Conservation (phyloP, 306 rosid genomes). For the Gastrolobium villosum region DNA sequence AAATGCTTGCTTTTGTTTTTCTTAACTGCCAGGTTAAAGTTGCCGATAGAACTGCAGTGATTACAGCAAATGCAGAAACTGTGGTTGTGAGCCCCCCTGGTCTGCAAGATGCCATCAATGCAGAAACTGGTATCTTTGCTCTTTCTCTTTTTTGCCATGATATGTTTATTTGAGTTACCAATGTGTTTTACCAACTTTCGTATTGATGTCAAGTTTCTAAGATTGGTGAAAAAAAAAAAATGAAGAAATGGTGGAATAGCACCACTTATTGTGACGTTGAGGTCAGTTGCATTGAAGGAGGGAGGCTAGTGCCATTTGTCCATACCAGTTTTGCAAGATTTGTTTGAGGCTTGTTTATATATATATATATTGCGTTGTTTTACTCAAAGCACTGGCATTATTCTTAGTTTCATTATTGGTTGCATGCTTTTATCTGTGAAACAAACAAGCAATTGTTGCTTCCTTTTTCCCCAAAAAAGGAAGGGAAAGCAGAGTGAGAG, state of each 20-base stretch:
- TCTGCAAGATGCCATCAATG: conserved; percentile 80
- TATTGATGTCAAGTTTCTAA: neutral
- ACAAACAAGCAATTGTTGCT: neutral
- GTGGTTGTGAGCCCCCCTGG: conserved; percentile 79
- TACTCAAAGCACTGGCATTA: neutral
- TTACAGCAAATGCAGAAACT: conserved; percentile 91
- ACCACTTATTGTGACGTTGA: neutral
- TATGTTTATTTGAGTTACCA: conserved; percentile 15
- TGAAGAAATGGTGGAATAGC: neutral
- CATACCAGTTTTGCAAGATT: conserved; percentile 21
- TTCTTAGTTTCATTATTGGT: neutral
- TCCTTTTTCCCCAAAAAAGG: neutral
- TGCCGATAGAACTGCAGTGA: conserved; percentile 74
- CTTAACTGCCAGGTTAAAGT: conserved; percentile 76
- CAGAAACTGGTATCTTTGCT: conserved; percentile 71
- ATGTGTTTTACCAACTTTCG: neutral
- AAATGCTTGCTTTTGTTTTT: conserved; percentile 24
- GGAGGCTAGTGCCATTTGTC: conserved; percentile 18
- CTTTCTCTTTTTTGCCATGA: conserved; percentile 2
- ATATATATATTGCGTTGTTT: neutral
- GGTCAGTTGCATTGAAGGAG: conserved; percentile 21
- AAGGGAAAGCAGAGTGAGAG: neutral
- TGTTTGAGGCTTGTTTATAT: conserved; percentile 27
- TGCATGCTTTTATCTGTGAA: conserved; percentile 11
- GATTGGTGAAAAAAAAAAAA: neutral